These are phyloP conservation scores for Chaetoscypha palmicola DNA, from an alignment of 2,329 filamentous ascomycete genomes.

Conservation along the genomic window DNA sequence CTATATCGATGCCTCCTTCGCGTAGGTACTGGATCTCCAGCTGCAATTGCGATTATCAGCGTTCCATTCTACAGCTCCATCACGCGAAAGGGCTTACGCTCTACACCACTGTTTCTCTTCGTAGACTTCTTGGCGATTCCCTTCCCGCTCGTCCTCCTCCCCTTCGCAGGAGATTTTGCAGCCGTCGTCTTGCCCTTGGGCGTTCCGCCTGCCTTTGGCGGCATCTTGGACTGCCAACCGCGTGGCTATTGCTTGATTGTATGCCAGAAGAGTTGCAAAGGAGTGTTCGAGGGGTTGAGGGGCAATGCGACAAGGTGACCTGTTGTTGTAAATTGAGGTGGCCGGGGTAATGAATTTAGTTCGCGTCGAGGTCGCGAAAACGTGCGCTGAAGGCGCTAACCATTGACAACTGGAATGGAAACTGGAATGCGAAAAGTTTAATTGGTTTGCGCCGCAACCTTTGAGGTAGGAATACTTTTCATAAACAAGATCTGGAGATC, in stretches of 20 bases:
- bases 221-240: slow-evolving; percentile 1
- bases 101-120: not conserved
- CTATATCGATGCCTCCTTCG: slow-evolving; percentile 58
- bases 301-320: not conserved
- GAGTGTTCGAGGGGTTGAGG: too few species aligned
- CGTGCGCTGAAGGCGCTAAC: not conserved
- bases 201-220: slow-evolving; percentile 2
- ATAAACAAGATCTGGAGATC: too few species aligned
- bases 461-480: not conserved
- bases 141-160: not conserved
- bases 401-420: not conserved
- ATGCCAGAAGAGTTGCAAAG: too few species aligned
- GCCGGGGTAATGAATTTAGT: slow-evolving; percentile 1
- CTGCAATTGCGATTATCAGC: slow-evolving; percentile 36
- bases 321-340: slow-evolving; percentile 2
- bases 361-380: slow-evolving; percentile 1
- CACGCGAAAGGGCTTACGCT: not conserved
- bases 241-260: not conserved
- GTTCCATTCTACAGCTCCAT: too few species aligned
- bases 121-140: not conserved
- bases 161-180: not conserved
- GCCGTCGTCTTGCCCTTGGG: not conserved
- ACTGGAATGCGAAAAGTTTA: not conserved
- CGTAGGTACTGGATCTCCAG: slow-evolving; percentile 65
- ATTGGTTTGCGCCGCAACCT: not conserved